phyloP scores from a whole-genome alignment of 2,329 filamentous ascomycete species.

The Exophiala viscosa region DNA sequence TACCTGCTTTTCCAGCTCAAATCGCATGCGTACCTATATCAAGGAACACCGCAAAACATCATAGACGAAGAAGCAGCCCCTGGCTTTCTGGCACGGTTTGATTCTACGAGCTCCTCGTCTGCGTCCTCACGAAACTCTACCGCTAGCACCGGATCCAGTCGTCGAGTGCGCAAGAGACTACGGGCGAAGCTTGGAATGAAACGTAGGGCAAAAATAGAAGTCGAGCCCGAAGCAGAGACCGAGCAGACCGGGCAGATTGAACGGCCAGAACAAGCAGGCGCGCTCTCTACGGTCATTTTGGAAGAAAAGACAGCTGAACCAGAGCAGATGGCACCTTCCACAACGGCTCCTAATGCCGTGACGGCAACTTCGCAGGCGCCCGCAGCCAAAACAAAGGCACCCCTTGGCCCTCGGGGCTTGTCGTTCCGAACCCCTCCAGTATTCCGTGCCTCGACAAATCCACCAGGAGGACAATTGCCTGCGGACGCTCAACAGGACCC shows the following conservation, averaged over 20 bases:
- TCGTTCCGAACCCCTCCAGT: constrained; percentile 24
- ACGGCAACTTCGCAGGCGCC: constrained; percentile 1
- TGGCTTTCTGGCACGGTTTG: constrained; percentile 56
- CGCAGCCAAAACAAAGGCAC: constrained; percentile 7
- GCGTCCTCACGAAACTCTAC: constrained; percentile 32
- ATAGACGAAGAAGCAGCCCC: constrained; percentile 60
- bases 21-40: constrained; percentile 74
- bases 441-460: constrained; percentile 20
- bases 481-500: not conserved
- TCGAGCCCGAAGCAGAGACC: constrained; percentile 61
- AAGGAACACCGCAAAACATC: constrained; percentile 26
- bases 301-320: constrained; percentile 16
- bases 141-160: constrained; percentile 40
- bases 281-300: not conserved
- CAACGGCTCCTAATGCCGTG: not conserved
- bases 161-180: constrained; percentile 49
- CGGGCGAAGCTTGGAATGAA: constrained; percentile 26
- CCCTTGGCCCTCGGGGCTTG: constrained; percentile 12
- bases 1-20: constrained; percentile 91
- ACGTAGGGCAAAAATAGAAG: constrained; percentile 37
- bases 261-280: not conserved
- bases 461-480: not conserved
- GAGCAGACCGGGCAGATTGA: not conserved
- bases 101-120: constrained; percentile 45
- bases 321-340: constrained; percentile 2